Base-by-base conservation (phyloP, 2,329 filamentous ascomycete genomes). In the Colletotrichum sansevieriae region DNA sequence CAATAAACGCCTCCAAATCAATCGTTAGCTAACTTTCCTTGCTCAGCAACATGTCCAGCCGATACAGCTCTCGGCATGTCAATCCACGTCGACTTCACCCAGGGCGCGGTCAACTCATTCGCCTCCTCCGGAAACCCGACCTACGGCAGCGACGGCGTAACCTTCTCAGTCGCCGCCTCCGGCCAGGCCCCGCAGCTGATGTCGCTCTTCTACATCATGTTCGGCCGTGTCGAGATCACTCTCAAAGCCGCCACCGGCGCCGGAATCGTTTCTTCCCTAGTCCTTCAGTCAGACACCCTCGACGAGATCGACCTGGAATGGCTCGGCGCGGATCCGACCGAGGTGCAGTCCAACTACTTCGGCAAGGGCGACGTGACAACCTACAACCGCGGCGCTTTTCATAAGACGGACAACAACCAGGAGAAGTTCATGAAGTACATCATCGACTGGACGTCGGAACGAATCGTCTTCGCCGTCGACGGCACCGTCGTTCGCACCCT, bases 201-300 rank as follows among this genome's bases (percentile, higher is more conserved):
- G 72, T 97, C 94, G 70, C 89, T 96, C 75, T 98, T 97, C 88
- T 98, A 98, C 85, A 97, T 99, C 83, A 98, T 99, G 96, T 99
- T 98, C 78, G 96, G 96, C 73, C 92, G 91, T 71, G 92, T 98
- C 76, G 92, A 97, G 72, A 88, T 95, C 73, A 91, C 89, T 37
- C 87, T 98, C 83, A 95, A 95, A 81, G 90, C 93, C 29, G 94
- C 96, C 10, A 91, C 94, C 0, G 96, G 96, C 8, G 90, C 88
- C 10, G 96, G 96, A 68, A 98, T 99, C 74, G 95, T 99, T 72
- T 97, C 93, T 79, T 96, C 94, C 52, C 87, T 96, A 12, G 94
- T 99, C 9, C 84, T 99, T 72, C 91, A 97, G 81, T 98, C 95
- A 13, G 95, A 98, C 78, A 88, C 89, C 75, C 87, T 98, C 51